phyloP scores from a whole-genome alignment of 441 rosid genomes.

The Hura crepitans region DNA sequence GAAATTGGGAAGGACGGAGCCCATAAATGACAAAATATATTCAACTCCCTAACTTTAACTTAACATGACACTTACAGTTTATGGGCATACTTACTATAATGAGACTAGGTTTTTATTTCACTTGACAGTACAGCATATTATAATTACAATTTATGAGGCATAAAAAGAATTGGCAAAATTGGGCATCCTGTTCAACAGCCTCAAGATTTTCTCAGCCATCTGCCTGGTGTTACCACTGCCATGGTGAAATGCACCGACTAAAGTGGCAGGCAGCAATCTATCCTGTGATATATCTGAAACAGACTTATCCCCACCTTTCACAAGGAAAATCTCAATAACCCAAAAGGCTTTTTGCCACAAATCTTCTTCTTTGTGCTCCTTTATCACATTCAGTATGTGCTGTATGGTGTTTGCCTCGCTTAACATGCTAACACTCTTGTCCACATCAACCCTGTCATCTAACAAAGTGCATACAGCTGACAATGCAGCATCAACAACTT shows the following conservation, averaged over 20 bases:
- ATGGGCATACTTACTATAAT: neutral
- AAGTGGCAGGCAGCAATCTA: conserved; percentile 55
- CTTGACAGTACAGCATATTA: neutral
- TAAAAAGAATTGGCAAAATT: conserved; percentile 34
- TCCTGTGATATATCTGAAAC: conserved; percentile 66
- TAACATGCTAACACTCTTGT: conserved; percentile 55
- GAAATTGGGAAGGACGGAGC: too few species aligned
- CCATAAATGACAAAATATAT: too few species aligned
- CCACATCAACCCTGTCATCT: conserved; percentile 73
- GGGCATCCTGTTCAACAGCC: conserved; percentile 75
- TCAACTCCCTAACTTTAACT: neutral
- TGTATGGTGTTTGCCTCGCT: conserved; percentile 50
- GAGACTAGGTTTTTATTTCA: neutral
- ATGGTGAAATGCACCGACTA: conserved; percentile 72
- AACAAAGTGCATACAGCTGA: conserved; percentile 74
- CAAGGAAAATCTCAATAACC: conserved; percentile 77
- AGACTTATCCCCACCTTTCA: conserved; percentile 54
- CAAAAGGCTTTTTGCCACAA: conserved; percentile 78
- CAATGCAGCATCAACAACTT: conserved; percentile 76
- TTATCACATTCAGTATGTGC: conserved; percentile 57
- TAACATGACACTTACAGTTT: neutral
- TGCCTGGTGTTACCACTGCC: conserved; percentile 71
- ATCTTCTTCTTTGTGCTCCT: conserved; percentile 63
- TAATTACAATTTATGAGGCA: conserved; percentile 23
- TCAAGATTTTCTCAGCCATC: conserved; percentile 77